These are phyloP conservation scores for Erodium moschatum DNA, from an alignment of 441 rosid species.

Conservation along the genomic window DNA sequence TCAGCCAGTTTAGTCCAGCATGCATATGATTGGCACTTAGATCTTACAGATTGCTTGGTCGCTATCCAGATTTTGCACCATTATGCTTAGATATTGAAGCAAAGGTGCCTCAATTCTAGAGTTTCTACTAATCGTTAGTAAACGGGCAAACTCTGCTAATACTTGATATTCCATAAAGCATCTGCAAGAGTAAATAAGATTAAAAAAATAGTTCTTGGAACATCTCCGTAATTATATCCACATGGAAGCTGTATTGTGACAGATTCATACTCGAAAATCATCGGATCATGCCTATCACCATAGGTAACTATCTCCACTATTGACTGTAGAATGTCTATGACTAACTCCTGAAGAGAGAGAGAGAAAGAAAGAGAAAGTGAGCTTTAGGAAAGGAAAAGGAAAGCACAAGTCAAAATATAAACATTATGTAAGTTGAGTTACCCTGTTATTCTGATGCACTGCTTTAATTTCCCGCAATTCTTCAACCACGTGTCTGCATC, in stretches of 20 bases:
- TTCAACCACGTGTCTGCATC: slow-evolving; percentile 34
- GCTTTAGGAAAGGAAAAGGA: slow-evolving; percentile 7
- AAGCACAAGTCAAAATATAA: not conserved
- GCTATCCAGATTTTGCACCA: slow-evolving; percentile 61
- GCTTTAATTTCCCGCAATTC: slow-evolving; percentile 47
- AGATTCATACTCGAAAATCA: slow-evolving; percentile 48
- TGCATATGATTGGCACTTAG: slow-evolving; percentile 21
- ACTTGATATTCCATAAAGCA: slow-evolving; percentile 71
- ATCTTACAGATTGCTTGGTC: slow-evolving; percentile 54
- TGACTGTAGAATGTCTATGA: slow-evolving; percentile 53
- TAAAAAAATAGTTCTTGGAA: not conserved
- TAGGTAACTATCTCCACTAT: slow-evolving; percentile 64
- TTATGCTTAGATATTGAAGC: slow-evolving; percentile 63
- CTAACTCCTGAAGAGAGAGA: slow-evolving; percentile 37
- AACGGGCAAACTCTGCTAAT: slow-evolving; percentile 54
- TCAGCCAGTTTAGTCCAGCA: slow-evolving; percentile 14
- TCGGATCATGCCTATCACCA: slow-evolving; percentile 56
- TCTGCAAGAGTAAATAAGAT: slow-evolving; percentile 26
- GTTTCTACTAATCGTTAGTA: slow-evolving; percentile 38
- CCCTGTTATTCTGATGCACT: slow-evolving; percentile 44
- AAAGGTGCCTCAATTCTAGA: slow-evolving; percentile 51
- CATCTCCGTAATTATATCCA: slow-evolving; percentile 4
- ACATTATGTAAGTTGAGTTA: slow-evolving; percentile 17
- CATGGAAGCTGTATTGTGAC: slow-evolving; percentile 2
- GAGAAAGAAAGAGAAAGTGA: slow-evolving; percentile 4